A percentile compares a stretch with the other conserved stretches of the same genome.
Evolutionary conservation across 2,329 filamentous ascomycete genomes (phyloP).

Genomic region (Hymenoscyphus linearis): DNA sequence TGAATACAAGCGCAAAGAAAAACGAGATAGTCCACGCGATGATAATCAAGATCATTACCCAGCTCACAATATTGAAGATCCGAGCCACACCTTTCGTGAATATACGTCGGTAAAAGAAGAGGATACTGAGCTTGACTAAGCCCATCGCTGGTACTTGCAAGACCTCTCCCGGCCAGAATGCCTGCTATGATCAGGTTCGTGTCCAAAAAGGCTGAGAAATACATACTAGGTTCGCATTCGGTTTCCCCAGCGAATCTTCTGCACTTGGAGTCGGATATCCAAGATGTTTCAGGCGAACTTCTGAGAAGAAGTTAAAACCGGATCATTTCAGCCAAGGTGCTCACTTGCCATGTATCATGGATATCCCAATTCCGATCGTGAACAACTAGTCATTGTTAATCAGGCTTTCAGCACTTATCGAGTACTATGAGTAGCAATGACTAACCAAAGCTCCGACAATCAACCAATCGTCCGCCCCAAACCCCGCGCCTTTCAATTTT

Average conservation of each 20-base stretch:
- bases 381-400: too few species aligned
- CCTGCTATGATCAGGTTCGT: neutral
- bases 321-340: too few species aligned
- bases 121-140: neutral
- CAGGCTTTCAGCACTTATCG: neutral
- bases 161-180: neutral
- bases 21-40: neutral
- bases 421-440: neutral
- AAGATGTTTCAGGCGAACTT: too few species aligned
- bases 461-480: neutral
- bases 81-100: neutral
- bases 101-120: neutral
- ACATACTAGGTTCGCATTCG: too few species aligned
- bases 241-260: too few species aligned
- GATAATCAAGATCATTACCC: neutral
- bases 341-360: too few species aligned
- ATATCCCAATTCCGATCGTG: too few species aligned
- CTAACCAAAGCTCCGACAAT: too few species aligned
- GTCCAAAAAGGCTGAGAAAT: too few species aligned
- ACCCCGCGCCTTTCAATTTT: neutral
- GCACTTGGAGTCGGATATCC: too few species aligned
- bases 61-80: neutral
- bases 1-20: neutral
- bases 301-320: too few species aligned
- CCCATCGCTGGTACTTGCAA: neutral